Base-by-base conservation (phyloP, 768 basidiomycete genomes). In the Leccinum rimulosum region DNA sequence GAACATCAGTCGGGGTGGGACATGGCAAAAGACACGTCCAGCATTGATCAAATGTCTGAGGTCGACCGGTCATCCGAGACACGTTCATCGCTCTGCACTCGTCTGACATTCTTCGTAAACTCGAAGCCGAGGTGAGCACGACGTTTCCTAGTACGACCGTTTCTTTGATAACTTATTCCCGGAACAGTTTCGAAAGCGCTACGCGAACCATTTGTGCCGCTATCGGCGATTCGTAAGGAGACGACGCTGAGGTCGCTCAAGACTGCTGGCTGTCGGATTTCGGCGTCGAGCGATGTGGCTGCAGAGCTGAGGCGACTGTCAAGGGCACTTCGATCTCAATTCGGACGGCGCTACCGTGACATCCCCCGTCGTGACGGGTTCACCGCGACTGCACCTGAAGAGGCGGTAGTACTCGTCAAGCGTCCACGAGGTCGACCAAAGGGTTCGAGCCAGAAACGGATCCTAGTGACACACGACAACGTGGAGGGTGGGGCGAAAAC, bases 81-180 rank as follows among this genome's bases (percentile, higher is more conserved):
- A 93, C 92, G 1, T 99, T 99, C 73, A 90, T 98, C 58, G 85
- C 89, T 0, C 80, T 98, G 15, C 96, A 99, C 73, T 89, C 88
- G 15, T 89, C 91, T 9, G 88, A 95, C 70, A 84, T 98, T 8
- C 82, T 98, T 6, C 75, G 75, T 22, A 84, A 82, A 64, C 83
- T 98, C 0, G 76, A 84, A 6, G 72, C 77, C 3, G 95, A 98
- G 84, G 91, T 91, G 61, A 54, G 83, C 50, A 35, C 38, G 4
- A 47, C 17, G 14, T 10, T 5, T 6, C 11, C 27, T 22, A 22
- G 1, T n/a, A 47, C 22, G 19, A 17, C 25, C 9, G 45, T 36
- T 25, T 25, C 25, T 25, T 25, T 15, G n/a, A 12, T 19, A 22
- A 22, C 22, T 22, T 22, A 22, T 22, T 22, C 22, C 22, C 22